phyloP scores from a whole-genome alignment of 768 basidiomycete species.

The Boletus pseudo-olivaceus region DNA sequence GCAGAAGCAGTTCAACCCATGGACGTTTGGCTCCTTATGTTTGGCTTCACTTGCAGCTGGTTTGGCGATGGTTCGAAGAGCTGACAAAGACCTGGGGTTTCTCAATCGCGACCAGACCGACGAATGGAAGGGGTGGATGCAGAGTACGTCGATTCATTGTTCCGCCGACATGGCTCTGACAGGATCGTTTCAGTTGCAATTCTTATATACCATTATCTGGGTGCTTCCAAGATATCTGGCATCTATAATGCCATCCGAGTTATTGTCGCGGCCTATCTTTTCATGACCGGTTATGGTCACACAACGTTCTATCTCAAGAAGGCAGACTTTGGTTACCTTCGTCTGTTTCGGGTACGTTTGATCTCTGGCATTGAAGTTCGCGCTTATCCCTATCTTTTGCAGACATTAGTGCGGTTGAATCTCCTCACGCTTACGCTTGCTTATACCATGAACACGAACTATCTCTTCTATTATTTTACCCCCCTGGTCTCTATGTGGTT shows the following conservation, averaged over 20 bases:
- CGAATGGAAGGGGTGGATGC: conserved; percentile 99
- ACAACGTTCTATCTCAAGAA: conserved; percentile 87
- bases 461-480: conserved; percentile 87
- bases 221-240: conserved; percentile 87
- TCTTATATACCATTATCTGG: conserved; percentile 88
- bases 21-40: conserved; percentile 62
- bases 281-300: conserved; percentile 93
- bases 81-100: conserved; percentile 83
- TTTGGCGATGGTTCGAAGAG: conserved; percentile 59
- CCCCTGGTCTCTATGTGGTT: conserved; percentile 92
- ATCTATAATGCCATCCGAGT: conserved; percentile 91
- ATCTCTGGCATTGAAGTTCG: background rate
- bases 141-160: conserved; percentile 50
- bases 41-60: conserved; percentile 55
- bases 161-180: background rate
- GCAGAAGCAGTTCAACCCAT: conserved; percentile 76
- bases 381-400: conserved; percentile 5
- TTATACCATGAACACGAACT: conserved; percentile 90
- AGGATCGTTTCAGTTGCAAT: conserved; percentile 58
- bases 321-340: conserved; percentile 76
- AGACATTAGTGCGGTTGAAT: conserved; percentile 82
- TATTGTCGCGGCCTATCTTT: conserved; percentile 84
- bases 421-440: conserved; percentile 76
- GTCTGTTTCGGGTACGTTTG: conserved; percentile 61
- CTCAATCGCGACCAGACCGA: conserved; percentile 91